These are phyloP conservation scores for Dorcoceras hygrometricum DNA, from an alignment of 257 asterid genomes.

Conservation along the genomic window DNA sequence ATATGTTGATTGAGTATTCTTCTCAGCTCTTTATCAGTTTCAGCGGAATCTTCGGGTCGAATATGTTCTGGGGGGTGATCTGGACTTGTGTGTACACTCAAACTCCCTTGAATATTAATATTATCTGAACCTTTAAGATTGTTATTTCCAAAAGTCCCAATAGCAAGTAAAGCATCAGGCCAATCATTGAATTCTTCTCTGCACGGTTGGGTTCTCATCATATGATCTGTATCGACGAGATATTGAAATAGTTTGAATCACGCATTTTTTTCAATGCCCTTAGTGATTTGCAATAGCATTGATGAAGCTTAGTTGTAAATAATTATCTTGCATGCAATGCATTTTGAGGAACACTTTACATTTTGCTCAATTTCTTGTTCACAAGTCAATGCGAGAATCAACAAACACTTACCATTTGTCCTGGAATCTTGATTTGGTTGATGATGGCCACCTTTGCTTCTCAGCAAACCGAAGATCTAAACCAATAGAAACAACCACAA, in stretches of 20 bases:
- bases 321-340: constrained; percentile 4
- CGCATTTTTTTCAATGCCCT: neutral
- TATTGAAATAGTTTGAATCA: neutral
- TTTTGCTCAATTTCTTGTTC: neutral
- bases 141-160: constrained; percentile 76
- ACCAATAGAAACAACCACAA: constrained; percentile 2
- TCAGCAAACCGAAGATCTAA: constrained; percentile 79
- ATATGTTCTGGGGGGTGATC: constrained; percentile 23
- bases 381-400: neutral
- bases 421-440: constrained; percentile 28
- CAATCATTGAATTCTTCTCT: constrained; percentile 74
- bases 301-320: neutral
- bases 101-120: constrained; percentile 16
- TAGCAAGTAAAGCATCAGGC: constrained; percentile 69
- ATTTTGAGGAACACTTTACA: neutral
- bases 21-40: constrained; percentile 37
- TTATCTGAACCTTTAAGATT: constrained; percentile 28
- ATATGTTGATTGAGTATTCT: constrained; percentile 24
- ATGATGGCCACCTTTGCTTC: constrained; percentile 34
- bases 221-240: constrained; percentile 21
- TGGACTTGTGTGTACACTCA: neutral
- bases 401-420: constrained; percentile 37
- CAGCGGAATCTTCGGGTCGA: constrained; percentile 31
- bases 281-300: neutral
- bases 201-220: constrained; percentile 30